Percentiles rank a stretch among this genome's conserved stretches.
phyloP scores from a whole-genome alignment of 306 rosid species.

The Fragaria nilgerrensis region DNA sequence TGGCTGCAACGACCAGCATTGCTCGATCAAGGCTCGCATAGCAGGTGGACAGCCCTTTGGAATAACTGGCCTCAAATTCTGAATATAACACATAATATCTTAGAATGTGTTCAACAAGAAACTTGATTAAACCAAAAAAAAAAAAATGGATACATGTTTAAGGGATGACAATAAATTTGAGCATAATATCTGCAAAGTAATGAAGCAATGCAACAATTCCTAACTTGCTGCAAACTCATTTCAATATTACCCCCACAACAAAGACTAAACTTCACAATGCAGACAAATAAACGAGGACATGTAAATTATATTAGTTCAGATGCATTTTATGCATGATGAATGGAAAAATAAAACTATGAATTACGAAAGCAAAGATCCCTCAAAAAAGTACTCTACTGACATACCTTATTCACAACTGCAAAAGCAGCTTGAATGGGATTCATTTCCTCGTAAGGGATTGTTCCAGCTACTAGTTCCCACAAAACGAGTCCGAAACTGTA shows the following conservation, averaged over 20 bases:
- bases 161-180: background rate
- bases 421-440: slow-evolving; percentile 95
- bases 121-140: background rate
- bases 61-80: slow-evolving; percentile 73
- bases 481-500: slow-evolving; percentile 88
- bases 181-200: background rate
- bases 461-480: slow-evolving; percentile 92
- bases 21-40: slow-evolving; percentile 77
- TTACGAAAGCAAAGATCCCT: background rate
- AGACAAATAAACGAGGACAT: background rate
- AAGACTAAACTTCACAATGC: background rate
- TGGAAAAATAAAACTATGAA: background rate
- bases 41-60: slow-evolving; percentile 65
- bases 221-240: background rate
- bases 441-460: slow-evolving; percentile 86
- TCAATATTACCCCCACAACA: background rate
- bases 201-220: background rate
- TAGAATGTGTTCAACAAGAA: background rate
- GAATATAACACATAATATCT: slow-evolving; percentile 21
- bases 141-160: background rate
- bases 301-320: background rate
- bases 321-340: background rate
- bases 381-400: background rate
- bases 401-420: slow-evolving; percentile 92
- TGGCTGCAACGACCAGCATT: slow-evolving; percentile 79